Conservation (phyloP, 441 rosid genomes). For the Breynia disticha region DNA sequence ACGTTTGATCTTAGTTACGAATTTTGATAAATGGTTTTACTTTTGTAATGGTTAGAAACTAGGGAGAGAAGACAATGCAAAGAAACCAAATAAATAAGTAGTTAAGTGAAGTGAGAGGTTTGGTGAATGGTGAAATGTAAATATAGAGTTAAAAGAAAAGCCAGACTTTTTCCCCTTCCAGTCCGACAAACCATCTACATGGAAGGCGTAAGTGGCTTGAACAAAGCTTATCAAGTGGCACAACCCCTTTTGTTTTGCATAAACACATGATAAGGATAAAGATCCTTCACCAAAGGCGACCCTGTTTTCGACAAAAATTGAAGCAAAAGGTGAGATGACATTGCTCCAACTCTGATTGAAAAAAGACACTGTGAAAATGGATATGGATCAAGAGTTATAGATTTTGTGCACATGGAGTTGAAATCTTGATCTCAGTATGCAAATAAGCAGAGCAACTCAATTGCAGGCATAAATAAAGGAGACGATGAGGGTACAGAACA, state of each 20-base stretch:
- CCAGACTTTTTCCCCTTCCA: constrained; percentile 55
- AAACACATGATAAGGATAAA: constrained; percentile 88
- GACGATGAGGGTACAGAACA: constrained; percentile 69
- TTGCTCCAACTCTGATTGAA: constrained; percentile 81
- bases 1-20: neutral
- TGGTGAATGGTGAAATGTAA: neutral
- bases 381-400: constrained; percentile 64
- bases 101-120: neutral
- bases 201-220: constrained; percentile 76
- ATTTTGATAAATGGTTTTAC: constrained; percentile 11
- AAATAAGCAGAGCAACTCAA: constrained; percentile 79
- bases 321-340: constrained; percentile 62
- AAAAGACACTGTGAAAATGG: constrained; percentile 94
- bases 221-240: constrained; percentile 87
- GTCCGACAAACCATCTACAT: constrained; percentile 97
- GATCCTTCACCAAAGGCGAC: constrained; percentile 94
- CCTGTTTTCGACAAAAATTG: constrained; percentile 67
- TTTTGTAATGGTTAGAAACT: neutral
- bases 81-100: neutral
- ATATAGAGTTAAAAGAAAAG: neutral
- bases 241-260: constrained; percentile 96
- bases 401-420: constrained; percentile 89
- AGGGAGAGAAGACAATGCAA: neutral
- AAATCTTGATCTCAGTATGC: constrained; percentile 72
- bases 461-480: constrained; percentile 73